A percentile compares a stretch with the other conserved stretches of the same genome.
phyloP scores from a whole-genome alignment of 2,329 filamentous ascomycete species.

The Phaeophleospora eucalypticola region DNA sequence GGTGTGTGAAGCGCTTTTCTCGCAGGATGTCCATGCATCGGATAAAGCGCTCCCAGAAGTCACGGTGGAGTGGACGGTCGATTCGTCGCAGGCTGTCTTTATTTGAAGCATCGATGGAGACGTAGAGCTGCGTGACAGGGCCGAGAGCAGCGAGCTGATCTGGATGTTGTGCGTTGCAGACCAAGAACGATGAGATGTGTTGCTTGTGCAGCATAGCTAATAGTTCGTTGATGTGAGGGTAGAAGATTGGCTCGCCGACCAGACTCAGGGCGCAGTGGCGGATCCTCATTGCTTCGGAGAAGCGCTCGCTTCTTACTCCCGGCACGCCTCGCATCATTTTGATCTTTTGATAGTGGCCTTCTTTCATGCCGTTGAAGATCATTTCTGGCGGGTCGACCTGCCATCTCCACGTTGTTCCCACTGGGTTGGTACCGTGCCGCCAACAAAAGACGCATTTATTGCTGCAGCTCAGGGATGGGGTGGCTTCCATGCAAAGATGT shows the following conservation, averaged over 20 bases:
- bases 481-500: constrained; percentile 98
- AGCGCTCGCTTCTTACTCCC: constrained; percentile 85
- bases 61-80: constrained; percentile 85
- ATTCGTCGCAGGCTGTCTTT: constrained; percentile 82
- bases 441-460: constrained; percentile 99
- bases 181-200: constrained; percentile 87
- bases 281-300: constrained; percentile 87
- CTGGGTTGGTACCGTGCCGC: constrained; percentile 95
- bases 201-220: constrained; percentile 76
- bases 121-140: constrained; percentile 91
- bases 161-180: constrained; percentile 96
- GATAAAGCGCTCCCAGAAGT: constrained; percentile 96
- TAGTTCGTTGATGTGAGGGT: constrained; percentile 94
- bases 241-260: constrained; percentile 98
- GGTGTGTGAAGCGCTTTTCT: constrained; percentile 75
- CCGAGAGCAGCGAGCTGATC: constrained; percentile 78
- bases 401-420: constrained; percentile 96
- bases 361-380: constrained; percentile 87
- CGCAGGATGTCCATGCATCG: constrained; percentile 84
- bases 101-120: constrained; percentile 92
- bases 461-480: constrained; percentile 87
- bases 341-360: constrained; percentile 93
- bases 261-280: constrained; percentile 87
- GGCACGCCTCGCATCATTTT: constrained; percentile 94
- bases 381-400: constrained; percentile 83